Evolutionary conservation across 2,329 filamentous ascomycete species (phyloP).

Genomic region (Trichoderma oligosporum): DNA sequence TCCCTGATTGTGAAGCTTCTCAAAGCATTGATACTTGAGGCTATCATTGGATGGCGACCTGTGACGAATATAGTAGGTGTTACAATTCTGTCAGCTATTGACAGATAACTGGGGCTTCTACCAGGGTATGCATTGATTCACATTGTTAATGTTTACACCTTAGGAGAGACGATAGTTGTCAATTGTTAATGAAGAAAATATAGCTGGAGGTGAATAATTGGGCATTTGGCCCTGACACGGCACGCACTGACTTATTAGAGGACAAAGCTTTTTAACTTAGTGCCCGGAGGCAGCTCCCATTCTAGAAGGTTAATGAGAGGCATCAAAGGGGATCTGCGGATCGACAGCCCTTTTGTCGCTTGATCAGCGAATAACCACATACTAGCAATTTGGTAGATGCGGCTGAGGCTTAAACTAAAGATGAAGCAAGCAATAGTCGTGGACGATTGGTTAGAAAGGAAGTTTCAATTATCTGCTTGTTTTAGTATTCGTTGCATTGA

Average conservation of each 20-base stretch:
- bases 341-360: not conserved
- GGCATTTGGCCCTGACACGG: not conserved
- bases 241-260: not conserved
- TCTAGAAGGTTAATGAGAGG: constrained; percentile 13
- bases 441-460: not conserved
- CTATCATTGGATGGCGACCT: constrained; percentile 11
- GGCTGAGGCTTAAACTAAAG: constrained; percentile 1
- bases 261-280: constrained; percentile 10
- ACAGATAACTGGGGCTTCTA: not conserved
- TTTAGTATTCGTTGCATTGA: not conserved
- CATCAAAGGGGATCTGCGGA: constrained; percentile 16
- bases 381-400: not conserved
- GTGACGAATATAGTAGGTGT: constrained; percentile 18
- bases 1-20: not conserved
- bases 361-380: not conserved
- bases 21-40: not conserved
- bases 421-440: not conserved
- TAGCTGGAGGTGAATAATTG: not conserved
- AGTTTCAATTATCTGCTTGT: constrained; percentile 4
- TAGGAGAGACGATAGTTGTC: not conserved
- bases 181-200: not conserved
- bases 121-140: constrained; percentile 4
- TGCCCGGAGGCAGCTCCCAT: constrained; percentile 18
- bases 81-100: not conserved
- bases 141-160: not conserved